Evolutionary conservation across 2,329 filamentous ascomycete genomes (phyloP).

Genomic region (Apiospora hydei): DNA sequence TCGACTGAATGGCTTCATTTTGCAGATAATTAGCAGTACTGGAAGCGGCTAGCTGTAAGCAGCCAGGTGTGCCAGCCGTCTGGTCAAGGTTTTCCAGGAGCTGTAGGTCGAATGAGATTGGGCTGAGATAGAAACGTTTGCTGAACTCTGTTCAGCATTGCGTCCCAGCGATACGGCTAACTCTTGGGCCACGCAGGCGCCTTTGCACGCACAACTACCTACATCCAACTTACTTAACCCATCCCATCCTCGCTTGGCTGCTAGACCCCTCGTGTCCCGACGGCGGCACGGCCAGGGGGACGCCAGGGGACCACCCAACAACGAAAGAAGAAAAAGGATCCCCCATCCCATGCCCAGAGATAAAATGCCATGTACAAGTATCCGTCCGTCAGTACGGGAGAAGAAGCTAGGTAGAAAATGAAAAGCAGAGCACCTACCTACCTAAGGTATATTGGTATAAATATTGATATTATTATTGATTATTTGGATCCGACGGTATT

Average conservation of each 20-base stretch:
- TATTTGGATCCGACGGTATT: neutral
- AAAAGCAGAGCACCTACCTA: neutral
- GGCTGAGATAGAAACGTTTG: slow-evolving; percentile 9
- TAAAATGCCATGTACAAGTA: neutral
- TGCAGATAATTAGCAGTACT: neutral
- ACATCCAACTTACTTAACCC: neutral
- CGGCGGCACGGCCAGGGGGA: neutral
- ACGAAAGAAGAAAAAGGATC: slow-evolving; percentile 5
- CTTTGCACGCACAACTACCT: too few relatives aligned
- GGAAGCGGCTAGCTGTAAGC: neutral
- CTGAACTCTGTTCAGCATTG: neutral
- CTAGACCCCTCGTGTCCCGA: neutral
- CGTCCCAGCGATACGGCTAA: neutral
- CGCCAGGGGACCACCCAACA: neutral
- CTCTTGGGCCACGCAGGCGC: neutral
- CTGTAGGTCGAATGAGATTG: neutral
- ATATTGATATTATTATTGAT: neutral
- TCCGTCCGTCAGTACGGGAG: neutral
- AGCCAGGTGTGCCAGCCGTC: slow-evolving; percentile 14
- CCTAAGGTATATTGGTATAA: too few relatives aligned
- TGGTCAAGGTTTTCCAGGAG: neutral
- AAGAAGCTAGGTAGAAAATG: slow-evolving; percentile 15
- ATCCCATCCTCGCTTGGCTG: neutral
- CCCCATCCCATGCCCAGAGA: neutral
- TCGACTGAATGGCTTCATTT: neutral